These are phyloP conservation scores for Salvia miltiorrhiza DNA, from an alignment of 257 asterid species.

Conservation along the genomic window DNA sequence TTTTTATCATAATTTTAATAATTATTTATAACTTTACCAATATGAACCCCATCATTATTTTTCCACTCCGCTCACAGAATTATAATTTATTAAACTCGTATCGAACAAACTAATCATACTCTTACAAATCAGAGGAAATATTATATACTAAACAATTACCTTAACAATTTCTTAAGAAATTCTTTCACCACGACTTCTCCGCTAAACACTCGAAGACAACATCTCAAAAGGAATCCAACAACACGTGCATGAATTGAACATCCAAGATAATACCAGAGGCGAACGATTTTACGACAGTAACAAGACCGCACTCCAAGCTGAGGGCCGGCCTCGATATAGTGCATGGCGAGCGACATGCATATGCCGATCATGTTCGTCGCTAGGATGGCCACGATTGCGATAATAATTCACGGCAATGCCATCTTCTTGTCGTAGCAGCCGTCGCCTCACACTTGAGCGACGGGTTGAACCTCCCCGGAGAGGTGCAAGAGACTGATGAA, in stretches of 20 bases:
- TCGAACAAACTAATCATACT: too few relatives aligned
- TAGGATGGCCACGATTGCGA: slow-evolving; percentile 44
- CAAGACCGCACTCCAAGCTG: slow-evolving; percentile 35
- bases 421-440: slow-evolving; percentile 40
- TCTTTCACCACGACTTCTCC: slow-evolving; percentile 56
- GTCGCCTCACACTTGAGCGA: slow-evolving; percentile 35
- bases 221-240: slow-evolving; percentile 58
- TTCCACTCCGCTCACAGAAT: too few relatives aligned
- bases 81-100: too few relatives aligned
- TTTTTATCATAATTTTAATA: too few relatives aligned
- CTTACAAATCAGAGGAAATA: too few relatives aligned
- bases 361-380: slow-evolving; percentile 57
- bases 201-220: slow-evolving; percentile 44
- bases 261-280: slow-evolving; percentile 54
- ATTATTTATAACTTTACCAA: too few relatives aligned
- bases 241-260: slow-evolving; percentile 61
- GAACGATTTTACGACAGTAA: slow-evolving; percentile 44
- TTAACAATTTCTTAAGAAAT: too few relatives aligned
- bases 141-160: too few relatives aligned
- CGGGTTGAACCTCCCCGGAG: slow-evolving; percentile 25
- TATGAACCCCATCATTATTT: too few relatives aligned
- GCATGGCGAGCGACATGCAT: slow-evolving; percentile 36
- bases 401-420: slow-evolving; percentile 49
- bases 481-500: slow-evolving; percentile 14
- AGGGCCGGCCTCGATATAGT: slow-evolving; percentile 44